Evolutionary conservation across 2,329 filamentous ascomycete genomes (phyloP).

Genomic region (Neurospora sp.): DNA sequence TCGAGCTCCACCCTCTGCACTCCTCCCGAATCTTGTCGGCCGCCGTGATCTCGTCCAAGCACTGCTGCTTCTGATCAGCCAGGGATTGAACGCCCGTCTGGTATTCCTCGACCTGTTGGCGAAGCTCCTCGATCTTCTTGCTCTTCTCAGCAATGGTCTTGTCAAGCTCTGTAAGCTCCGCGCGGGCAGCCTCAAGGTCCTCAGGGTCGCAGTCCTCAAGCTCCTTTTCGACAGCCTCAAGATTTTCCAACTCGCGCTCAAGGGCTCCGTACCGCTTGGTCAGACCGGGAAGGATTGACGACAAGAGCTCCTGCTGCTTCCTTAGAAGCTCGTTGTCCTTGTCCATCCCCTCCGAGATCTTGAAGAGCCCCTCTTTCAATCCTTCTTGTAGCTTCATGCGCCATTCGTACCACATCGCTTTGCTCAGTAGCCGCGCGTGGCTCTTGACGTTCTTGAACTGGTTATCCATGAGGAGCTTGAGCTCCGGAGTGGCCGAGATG

Average conservation of each 20-base stretch:
- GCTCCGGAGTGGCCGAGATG: slow-evolving; percentile 70
- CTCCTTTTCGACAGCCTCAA: slow-evolving; percentile 64
- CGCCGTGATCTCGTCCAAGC: slow-evolving; percentile 63
- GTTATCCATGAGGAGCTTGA: slow-evolving; percentile 82
- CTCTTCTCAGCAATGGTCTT: slow-evolving; percentile 61
- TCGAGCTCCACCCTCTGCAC: slow-evolving; percentile 78
- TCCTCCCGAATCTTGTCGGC: slow-evolving; percentile 79
- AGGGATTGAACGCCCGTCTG: slow-evolving; percentile 53
- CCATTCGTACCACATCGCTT: slow-evolving; percentile 98
- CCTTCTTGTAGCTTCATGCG: slow-evolving; percentile 77
- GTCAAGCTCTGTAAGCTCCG: slow-evolving; percentile 54
- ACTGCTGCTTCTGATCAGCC: slow-evolving; percentile 57
- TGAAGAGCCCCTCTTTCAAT: slow-evolving; percentile 68
- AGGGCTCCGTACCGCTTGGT: slow-evolving; percentile 51
- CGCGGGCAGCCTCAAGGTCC: slow-evolving; percentile 64
- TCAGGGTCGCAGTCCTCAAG: slow-evolving; percentile 71
- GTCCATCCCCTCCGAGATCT: slow-evolving; percentile 67
- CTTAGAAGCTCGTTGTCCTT: slow-evolving; percentile 57
- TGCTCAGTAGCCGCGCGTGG: slow-evolving; percentile 79
- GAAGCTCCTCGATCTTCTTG: slow-evolving; percentile 54
- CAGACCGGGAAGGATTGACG: slow-evolving; percentile 56
- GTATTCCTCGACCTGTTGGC: slow-evolving; percentile 56
- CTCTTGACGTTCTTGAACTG: slow-evolving; percentile 98
- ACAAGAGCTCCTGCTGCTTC: slow-evolving; percentile 59
- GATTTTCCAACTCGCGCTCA: slow-evolving; percentile 50